These are phyloP conservation scores for Zymoseptoria crescenta DNA, from an alignment of 2,329 filamentous ascomycete species.

Conservation along the genomic window DNA sequence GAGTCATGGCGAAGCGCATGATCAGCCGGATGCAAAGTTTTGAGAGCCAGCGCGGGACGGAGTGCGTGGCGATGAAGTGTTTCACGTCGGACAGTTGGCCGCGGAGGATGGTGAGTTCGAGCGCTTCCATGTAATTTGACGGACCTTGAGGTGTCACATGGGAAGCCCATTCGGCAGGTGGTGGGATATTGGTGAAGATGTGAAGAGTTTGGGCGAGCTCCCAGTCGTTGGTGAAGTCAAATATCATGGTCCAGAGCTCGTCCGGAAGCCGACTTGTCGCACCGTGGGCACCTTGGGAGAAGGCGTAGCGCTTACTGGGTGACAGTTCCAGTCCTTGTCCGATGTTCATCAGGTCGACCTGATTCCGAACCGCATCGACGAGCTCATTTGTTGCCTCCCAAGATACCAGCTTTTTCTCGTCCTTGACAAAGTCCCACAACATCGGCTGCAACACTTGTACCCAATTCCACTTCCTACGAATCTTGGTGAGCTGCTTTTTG, in stretches of 20 bases:
- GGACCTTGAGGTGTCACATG: constrained; percentile 57
- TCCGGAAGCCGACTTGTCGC: constrained; percentile 53
- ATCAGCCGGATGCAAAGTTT: constrained; percentile 78
- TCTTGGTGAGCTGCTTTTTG: constrained; percentile 76
- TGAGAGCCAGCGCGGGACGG: constrained; percentile 67
- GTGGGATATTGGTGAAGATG: constrained; percentile 68
- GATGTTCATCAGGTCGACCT: constrained; percentile 65
- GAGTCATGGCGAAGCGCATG: constrained; percentile 79
- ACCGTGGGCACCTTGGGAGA: constrained; percentile 24
- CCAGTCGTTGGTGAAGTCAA: constrained; percentile 82
- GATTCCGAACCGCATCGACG: constrained; percentile 67
- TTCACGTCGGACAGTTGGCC: constrained; percentile 64
- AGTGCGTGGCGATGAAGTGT: constrained; percentile 57
- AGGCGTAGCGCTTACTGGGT: constrained; percentile 27
- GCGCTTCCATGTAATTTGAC: constrained; percentile 64
- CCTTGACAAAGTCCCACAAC: constrained; percentile 62
- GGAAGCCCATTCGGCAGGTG: constrained; percentile 64
- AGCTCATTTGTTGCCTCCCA: constrained; percentile 61
- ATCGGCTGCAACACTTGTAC: constrained; percentile 73
- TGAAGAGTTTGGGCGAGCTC: constrained; percentile 75
- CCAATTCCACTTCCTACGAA: constrained; percentile 80
- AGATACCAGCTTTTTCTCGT: constrained; percentile 42
- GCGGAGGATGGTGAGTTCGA: constrained; percentile 79
- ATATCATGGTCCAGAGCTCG: constrained; percentile 83
- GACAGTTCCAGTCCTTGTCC: constrained; percentile 58